Conservation (phyloP, 2,329 filamentous ascomycete species). For the Didymella pomorum region DNA sequence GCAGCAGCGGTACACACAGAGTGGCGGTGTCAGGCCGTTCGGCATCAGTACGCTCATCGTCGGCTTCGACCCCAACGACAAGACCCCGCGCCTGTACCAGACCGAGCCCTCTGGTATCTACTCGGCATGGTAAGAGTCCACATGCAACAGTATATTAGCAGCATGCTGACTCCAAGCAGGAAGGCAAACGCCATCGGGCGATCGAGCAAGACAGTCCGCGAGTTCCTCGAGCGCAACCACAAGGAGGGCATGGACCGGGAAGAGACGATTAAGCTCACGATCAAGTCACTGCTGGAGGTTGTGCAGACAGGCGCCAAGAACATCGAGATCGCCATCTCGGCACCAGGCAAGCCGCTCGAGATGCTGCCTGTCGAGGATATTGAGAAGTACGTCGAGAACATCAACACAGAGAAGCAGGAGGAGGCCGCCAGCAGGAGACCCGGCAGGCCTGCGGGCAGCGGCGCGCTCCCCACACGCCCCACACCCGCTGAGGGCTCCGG, state of each 20-base stretch:
- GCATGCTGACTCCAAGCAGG: slow-evolving; percentile 62
- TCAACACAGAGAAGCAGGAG: slow-evolving; percentile 99
- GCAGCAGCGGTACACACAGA: slow-evolving; percentile 98
- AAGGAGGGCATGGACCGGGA: slow-evolving; percentile 97
- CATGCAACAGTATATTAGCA: not conserved
- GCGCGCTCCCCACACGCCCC: slow-evolving; percentile 76
- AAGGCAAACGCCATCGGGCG: slow-evolving; percentile 99
- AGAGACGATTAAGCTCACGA: slow-evolving; percentile 93
- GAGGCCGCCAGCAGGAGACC: slow-evolving; percentile 94
- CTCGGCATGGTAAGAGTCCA: slow-evolving; percentile 84
- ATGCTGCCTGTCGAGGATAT: slow-evolving; percentile 96
- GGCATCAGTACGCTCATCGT: slow-evolving; percentile 98
- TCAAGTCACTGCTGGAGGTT: slow-evolving; percentile 97
- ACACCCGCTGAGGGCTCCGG: slow-evolving; percentile 51
- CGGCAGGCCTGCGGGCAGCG: slow-evolving; percentile 68
- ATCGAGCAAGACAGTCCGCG: slow-evolving; percentile 97
- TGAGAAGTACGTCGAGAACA: slow-evolving; percentile 96
- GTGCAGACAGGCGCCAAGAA: slow-evolving; percentile 99
- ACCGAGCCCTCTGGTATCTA: slow-evolving; percentile 99
- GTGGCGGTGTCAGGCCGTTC: slow-evolving; percentile 97
- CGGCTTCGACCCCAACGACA: slow-evolving; percentile 95
- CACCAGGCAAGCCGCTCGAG: slow-evolving; percentile 87
- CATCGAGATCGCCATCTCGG: slow-evolving; percentile 99
- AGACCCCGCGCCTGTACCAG: slow-evolving; percentile 90
- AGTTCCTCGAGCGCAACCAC: slow-evolving; percentile 99